Base-by-base conservation (phyloP, 2,329 filamentous ascomycete species). In the Sphaerulina vaccinii region DNA sequence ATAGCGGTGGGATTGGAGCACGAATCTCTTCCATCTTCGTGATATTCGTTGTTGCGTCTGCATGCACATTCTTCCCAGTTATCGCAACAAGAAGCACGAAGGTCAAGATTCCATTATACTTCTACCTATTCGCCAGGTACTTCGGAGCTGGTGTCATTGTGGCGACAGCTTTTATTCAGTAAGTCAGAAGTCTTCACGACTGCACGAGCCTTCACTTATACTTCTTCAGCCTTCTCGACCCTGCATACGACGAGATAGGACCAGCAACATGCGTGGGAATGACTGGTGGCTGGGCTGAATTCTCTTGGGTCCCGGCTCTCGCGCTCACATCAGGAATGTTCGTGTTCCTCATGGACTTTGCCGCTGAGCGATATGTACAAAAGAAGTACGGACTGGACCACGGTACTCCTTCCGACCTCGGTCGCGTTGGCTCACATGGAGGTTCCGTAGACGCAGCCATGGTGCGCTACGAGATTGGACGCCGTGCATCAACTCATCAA, bases 251-350 rank as follows among this genome's bases (percentile, higher is more conserved):
- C 8, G 62, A 58, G 38, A 67, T 67, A 13, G 65, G 65, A 5
- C 62, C 73, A 0, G 57, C 68, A n/a, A 73, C 72, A 19, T 80
- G 77, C 52, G 76, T 79, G 4, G 78, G 78, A 18, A 74, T 79
- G 70, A 81, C 79, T 0, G 77, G 74, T 1, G 69, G 71, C 38
- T 82, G 79, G 75, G 73, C 70, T 0, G 59, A 68, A 13, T 82
- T 79, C 65, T 69, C 73, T 0, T 82, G 79, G 79, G 73, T 73
- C 1, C 75, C 78, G 0, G 78, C 76, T 16, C 75, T 81, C 39
- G 75, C 75, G 2, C 64, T 82, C 32, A 64, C 71, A 0, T 75
- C 76, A 0, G 68, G 75, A 10, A 71, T 79, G 64, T 18, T 74
- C 5, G 73, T 80, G 45, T 82, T 81, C 64, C 64, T 80, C 5